phyloP scores from a whole-genome alignment of 2,329 filamentous ascomycete genomes.

The Aureobasidium sp. region DNA sequence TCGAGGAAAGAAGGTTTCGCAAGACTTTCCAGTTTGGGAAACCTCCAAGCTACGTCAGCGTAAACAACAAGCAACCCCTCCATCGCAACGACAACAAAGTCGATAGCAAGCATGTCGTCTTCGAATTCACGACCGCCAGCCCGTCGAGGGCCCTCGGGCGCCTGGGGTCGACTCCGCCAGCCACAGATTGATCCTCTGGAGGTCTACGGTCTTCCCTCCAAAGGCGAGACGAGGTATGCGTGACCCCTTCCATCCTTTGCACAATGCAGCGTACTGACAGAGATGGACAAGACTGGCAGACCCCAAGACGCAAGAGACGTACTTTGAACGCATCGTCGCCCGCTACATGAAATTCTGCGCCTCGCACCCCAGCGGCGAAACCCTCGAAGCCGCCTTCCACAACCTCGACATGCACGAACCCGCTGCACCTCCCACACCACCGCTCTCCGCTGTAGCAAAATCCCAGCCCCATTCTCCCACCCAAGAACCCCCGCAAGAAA shows the following conservation, averaged over 20 bases:
- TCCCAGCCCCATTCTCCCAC: conserved; percentile 6
- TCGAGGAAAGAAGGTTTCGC: not conserved
- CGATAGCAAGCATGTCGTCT: conserved; percentile 16
- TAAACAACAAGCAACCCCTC: not conserved
- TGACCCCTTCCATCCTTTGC: not conserved
- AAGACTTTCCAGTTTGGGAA: not conserved
- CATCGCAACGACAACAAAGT: conserved; percentile 14
- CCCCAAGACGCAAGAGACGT: conserved; percentile 69
- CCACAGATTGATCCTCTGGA: conserved; percentile 69
- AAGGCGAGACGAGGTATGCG: conserved; percentile 72
- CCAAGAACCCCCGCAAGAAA: conserved; percentile 33
- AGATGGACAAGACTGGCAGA: conserved; percentile 40
- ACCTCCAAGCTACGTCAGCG: conserved; percentile 14
- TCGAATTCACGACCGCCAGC: conserved; percentile 19
- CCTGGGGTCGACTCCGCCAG: conserved; percentile 65
- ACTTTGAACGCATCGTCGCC: conserved; percentile 79
- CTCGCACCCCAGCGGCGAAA: conserved; percentile 58
- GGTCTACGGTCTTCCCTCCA: conserved; percentile 75
- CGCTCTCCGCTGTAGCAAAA: conserved; percentile 14
- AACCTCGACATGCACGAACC: conserved; percentile 42
- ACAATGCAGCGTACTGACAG: not conserved
- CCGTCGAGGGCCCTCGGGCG: conserved; percentile 38
- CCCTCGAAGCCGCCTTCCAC: conserved; percentile 66
- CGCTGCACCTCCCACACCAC: not conserved
- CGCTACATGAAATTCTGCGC: conserved; percentile 87